Percentiles rank a stretch among this genome's conserved stretches.
phyloP scores from a whole-genome alignment of 306 rosid genomes.

The Ormosia emarginata region DNA sequence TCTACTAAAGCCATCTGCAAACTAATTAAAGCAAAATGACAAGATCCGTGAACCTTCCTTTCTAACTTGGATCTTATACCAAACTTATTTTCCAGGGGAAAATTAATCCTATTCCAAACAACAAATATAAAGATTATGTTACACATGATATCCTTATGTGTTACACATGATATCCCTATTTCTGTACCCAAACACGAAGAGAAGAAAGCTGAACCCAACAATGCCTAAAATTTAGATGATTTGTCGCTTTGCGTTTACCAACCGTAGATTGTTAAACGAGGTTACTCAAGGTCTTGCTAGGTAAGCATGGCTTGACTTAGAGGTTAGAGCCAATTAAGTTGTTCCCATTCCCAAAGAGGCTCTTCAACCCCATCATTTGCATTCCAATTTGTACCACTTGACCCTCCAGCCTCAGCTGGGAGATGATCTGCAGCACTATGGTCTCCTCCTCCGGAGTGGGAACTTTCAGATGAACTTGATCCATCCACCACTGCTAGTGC shows the following conservation, averaged over 20 bases:
- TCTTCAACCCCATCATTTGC: conserved; percentile 23
- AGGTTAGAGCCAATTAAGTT: conserved; percentile 33
- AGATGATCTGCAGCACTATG: background rate
- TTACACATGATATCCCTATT: no score
- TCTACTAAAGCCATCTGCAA: background rate
- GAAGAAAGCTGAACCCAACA: background rate
- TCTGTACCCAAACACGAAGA: no score
- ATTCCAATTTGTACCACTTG: conserved; percentile 25
- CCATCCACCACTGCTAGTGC: conserved; percentile 8
- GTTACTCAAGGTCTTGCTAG: background rate
- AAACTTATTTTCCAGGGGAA: background rate
- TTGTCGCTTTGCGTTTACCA: no score
- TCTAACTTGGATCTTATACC: background rate
- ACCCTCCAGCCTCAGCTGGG: conserved; percentile 5
- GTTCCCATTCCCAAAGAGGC: conserved; percentile 55
- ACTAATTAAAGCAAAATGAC: background rate
- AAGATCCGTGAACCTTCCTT: background rate
- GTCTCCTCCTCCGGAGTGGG: conserved; percentile 34
- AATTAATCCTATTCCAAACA: background rate
- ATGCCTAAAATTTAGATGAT: background rate
- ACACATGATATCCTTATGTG: background rate
- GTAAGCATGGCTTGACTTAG: conserved; percentile 11
- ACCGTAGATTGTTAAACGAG: no score
- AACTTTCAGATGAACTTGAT: conserved; percentile 42
- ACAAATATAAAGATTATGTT: background rate